phyloP scores from a whole-genome alignment of 2,329 filamentous ascomycete species.

The Alternaria rosae region DNA sequence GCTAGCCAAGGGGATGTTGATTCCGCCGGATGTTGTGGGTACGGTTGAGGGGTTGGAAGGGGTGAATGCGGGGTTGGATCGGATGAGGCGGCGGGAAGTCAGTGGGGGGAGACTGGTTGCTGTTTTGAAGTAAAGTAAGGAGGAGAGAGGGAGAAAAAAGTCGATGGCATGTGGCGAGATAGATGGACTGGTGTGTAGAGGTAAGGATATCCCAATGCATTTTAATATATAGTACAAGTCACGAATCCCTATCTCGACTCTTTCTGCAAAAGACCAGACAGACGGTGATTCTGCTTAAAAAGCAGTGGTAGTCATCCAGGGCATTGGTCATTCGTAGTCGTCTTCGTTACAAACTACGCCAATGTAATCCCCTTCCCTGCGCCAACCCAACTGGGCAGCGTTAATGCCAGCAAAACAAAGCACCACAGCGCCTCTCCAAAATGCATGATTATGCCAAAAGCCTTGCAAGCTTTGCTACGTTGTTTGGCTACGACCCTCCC shows the following conservation, averaged over 20 bases:
- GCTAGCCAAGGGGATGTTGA: constrained; percentile 62
- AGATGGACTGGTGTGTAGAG: background rate
- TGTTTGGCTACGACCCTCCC: background rate
- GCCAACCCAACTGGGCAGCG: background rate
- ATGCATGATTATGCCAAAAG: background rate
- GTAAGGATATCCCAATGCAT: constrained; percentile 3
- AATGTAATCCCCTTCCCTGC: background rate
- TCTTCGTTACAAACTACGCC: background rate
- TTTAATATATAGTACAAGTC: constrained; percentile 1
- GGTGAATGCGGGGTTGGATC: constrained; percentile 73
- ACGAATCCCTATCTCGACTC: background rate
- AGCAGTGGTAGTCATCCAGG: background rate
- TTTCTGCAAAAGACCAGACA: background rate
- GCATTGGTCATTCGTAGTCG: background rate
- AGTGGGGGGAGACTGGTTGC: constrained; percentile 72
- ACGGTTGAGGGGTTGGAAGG: constrained; percentile 69
- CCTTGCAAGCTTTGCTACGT: background rate
- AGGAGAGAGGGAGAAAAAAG: background rate
- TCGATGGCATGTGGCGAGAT: fast-evolving
- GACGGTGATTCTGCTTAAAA: background rate
- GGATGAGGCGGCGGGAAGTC: constrained; percentile 70
- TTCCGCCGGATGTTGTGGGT: constrained; percentile 70
- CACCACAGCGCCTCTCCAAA: background rate
- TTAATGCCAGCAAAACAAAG: background rate
- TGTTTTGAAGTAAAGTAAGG: constrained; percentile 14